phyloP scores from a whole-genome alignment of 768 basidiomycete genomes.

The Pleurotus salmoneostramineus region DNA sequence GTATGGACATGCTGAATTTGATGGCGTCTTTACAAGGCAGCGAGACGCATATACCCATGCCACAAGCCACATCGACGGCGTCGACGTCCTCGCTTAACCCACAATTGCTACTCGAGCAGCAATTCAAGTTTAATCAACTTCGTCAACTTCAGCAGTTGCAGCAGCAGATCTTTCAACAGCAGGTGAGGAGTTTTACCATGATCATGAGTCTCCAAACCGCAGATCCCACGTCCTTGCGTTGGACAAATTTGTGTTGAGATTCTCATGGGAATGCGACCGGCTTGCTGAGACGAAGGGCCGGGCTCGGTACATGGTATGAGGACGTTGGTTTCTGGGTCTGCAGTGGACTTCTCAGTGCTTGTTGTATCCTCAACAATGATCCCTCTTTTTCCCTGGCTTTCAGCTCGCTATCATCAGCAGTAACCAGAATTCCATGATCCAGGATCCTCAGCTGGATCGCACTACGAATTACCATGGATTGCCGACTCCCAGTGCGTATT shows the following conservation, averaged over 20 bases:
- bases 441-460: constrained; percentile 1
- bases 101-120: constrained; percentile 64
- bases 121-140: constrained; percentile 73
- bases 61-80: constrained; percentile 13
- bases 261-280: no score
- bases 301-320: no score
- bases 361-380: neutral
- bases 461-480: constrained; percentile 39
- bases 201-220: no score
- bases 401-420: constrained; percentile 13
- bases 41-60: constrained; percentile 20
- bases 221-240: no score
- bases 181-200: constrained; percentile 53
- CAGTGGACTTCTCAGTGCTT: neutral
- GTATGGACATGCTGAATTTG: constrained; percentile 49
- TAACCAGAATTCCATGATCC: constrained; percentile 13
- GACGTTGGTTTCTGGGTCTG: no score
- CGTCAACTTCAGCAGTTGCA: constrained; percentile 78
- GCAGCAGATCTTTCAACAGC: constrained; percentile 86
- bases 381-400: constrained; percentile 25
- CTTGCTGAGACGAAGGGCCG: no score
- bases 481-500: constrained; percentile 58
- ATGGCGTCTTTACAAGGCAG: constrained; percentile 43
- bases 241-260: no score
- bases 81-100: constrained; percentile 25